Conservation (phyloP, 345 rosid genomes). For the Syzygium grande region DNA sequence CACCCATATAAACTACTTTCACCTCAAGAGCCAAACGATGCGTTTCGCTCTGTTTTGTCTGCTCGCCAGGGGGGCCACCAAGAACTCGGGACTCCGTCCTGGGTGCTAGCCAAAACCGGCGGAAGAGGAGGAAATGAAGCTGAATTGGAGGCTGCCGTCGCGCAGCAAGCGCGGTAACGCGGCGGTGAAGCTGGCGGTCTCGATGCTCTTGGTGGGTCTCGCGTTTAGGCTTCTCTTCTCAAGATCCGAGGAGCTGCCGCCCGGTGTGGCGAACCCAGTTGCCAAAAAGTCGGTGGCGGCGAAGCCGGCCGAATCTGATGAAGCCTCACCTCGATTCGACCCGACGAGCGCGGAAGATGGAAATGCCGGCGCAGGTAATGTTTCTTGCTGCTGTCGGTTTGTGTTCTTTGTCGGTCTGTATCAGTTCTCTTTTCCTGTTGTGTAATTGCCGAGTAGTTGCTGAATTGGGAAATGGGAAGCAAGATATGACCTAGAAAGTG, state of each 20-base stretch:
- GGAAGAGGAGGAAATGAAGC: conserved; percentile 33
- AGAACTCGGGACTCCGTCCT: not conserved
- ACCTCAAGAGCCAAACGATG: not conserved
- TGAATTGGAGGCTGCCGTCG: conserved; percentile 20
- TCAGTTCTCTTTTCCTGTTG: not conserved
- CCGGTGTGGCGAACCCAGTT: conserved; percentile 10
- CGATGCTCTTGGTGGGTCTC: conserved; percentile 39
- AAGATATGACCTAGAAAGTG: not conserved
- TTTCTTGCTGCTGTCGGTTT: not conserved
- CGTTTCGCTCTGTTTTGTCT: not conserved
- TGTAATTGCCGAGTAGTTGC: not conserved
- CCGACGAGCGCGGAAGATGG: not conserved
- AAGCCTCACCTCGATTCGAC: not conserved
- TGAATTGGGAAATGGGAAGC: not conserved
- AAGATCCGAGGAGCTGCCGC: conserved; percentile 21
- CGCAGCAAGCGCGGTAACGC: conserved; percentile 39
- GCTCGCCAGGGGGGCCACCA: not conserved
- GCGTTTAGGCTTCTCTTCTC: conserved; percentile 48
- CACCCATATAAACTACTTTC: not conserved
- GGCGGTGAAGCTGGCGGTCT: conserved; percentile 40
- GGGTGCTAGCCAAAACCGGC: not conserved
- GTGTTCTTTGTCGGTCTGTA: not conserved
- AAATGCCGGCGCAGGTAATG: not conserved
- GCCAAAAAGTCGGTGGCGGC: not conserved
- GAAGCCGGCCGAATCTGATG: not conserved